Evolutionary conservation across 1,284 basidiomycete species (phyloP).

Genomic region (Cutaneotrichosporon cyanovorans): DNA sequence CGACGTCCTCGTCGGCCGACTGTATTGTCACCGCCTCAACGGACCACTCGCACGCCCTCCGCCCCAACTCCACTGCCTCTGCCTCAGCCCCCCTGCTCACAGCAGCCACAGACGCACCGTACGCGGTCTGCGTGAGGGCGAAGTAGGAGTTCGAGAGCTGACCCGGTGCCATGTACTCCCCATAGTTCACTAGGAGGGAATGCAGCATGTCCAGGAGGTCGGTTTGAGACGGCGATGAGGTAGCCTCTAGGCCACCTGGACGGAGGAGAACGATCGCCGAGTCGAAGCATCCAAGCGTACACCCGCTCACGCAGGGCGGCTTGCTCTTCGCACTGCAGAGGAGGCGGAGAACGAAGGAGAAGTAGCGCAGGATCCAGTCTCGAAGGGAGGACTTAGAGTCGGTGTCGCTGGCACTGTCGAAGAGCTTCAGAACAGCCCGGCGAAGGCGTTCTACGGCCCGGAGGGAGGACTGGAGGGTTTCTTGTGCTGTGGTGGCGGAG

Average conservation of each 20-base stretch:
- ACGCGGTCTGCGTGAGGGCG: slow-evolving; percentile 4
- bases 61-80: slow-evolving; percentile 28
- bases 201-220: too few relatives aligned
- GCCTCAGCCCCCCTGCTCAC: slow-evolving; percentile 26
- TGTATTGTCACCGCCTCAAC: slow-evolving; percentile 7
- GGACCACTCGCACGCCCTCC: slow-evolving; percentile 22
- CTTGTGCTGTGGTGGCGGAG: background rate
- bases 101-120: slow-evolving; percentile 25
- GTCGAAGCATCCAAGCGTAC: slow-evolving; percentile 9
- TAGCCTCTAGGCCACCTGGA: too few relatives aligned
- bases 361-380: slow-evolving; percentile 13
- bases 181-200: too few relatives aligned
- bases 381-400: background rate
- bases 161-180: background rate
- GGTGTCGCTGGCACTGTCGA: background rate
- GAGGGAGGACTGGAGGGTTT: background rate
- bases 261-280: background rate
- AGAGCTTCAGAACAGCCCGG: slow-evolving; percentile 16
- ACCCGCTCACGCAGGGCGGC: background rate
- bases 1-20: slow-evolving; percentile 6
- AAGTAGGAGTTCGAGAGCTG: background rate
- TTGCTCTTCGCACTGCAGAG: background rate
- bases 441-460: slow-evolving; percentile 21
- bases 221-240: too few relatives aligned
- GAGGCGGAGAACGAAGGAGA: slow-evolving; percentile 7